phyloP scores from a whole-genome alignment of 2,329 filamentous ascomycete species.

The Cryphonectria parasitica region DNA sequence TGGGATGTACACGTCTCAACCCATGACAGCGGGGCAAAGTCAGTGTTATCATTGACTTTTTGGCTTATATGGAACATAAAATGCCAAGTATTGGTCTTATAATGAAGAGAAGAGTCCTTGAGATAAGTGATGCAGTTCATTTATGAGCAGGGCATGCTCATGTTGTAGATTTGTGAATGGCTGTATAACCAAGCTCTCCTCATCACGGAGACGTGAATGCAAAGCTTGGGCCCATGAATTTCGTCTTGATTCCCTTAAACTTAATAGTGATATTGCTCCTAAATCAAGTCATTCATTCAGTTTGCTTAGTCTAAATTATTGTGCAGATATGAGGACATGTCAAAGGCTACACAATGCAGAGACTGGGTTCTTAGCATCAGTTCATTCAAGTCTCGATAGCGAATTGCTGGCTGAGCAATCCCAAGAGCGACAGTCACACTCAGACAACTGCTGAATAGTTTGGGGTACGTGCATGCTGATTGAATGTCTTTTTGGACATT shows the following conservation, averaged over 20 bases:
- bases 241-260: background rate
- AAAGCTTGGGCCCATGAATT: background rate
- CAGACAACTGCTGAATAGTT: background rate
- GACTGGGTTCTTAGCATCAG: too few relatives aligned
- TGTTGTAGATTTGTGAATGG: background rate
- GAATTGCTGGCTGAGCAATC: background rate
- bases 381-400: background rate
- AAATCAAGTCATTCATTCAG: too few relatives aligned
- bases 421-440: background rate
- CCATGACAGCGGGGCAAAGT: background rate
- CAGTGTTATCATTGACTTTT: background rate
- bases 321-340: background rate
- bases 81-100: background rate
- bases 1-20: background rate
- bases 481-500: background rate
- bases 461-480: too few relatives aligned
- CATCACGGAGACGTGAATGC: background rate
- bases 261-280: too few relatives aligned
- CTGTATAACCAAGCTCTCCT: background rate
- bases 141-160: background rate
- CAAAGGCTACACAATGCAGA: background rate
- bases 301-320: too few relatives aligned
- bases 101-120: background rate
- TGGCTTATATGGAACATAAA: too few relatives aligned
- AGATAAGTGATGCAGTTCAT: too few relatives aligned